phyloP scores from a whole-genome alignment of 192 early-diverging fungal genomes.

The Rhizophagus clarus region DNA sequence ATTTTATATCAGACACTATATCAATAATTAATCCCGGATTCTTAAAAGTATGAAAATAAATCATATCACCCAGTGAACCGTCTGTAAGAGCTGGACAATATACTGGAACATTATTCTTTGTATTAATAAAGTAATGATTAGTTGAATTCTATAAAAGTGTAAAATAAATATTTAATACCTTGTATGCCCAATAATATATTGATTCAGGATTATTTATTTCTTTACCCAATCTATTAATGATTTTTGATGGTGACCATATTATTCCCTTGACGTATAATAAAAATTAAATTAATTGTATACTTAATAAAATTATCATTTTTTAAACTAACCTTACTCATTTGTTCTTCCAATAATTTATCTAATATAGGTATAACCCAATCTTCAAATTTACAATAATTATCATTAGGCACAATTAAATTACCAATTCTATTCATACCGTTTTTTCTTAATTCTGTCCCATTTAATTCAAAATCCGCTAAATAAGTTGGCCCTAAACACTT shows the following conservation, averaged over 20 bases:
- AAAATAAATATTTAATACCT: constrained; percentile 45
- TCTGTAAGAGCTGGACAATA: constrained; percentile 98
- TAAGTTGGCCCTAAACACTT: constrained; percentile 93
- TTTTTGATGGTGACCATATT: constrained; percentile 90
- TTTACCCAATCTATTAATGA: constrained; percentile 86
- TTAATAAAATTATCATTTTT: not conserved
- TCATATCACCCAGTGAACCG: constrained; percentile 98
- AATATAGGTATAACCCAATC: constrained; percentile 97
- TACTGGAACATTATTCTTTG: constrained; percentile 92
- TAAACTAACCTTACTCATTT: constrained; percentile 66
- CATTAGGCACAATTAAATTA: constrained; percentile 96
- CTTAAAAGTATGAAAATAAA: constrained; percentile 97
- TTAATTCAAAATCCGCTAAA: constrained; percentile 75
- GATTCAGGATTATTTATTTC: constrained; percentile 87
- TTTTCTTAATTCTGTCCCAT: constrained; percentile 78
- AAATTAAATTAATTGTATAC: not conserved
- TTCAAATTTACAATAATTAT: constrained; percentile 99
- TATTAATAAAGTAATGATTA: constrained; percentile 14
- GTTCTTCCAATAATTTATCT: constrained; percentile 90
- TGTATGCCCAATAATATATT: constrained; percentile 97
- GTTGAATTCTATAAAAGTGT: not conserved
- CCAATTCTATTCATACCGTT: constrained; percentile 96
- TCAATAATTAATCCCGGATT: constrained; percentile 95
- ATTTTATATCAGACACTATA: constrained; percentile 87
- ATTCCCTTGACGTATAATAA: constrained; percentile 45